These are phyloP conservation scores for Agarophyton chilense DNA, from an alignment of 23 red algal species.

Conservation along the genomic window DNA sequence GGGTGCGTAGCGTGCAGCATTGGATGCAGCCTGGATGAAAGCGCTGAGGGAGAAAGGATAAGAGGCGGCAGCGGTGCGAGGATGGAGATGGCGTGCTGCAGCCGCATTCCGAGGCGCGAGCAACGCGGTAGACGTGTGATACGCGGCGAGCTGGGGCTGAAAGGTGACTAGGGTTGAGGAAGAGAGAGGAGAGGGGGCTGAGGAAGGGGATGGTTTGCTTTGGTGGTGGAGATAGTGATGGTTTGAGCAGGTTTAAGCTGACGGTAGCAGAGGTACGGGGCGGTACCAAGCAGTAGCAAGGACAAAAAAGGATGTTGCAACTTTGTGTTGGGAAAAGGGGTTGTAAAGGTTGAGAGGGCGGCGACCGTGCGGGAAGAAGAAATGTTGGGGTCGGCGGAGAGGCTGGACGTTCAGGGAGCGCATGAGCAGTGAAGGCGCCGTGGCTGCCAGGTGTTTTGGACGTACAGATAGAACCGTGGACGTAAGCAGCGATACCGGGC, in stretches of 20 bases:
- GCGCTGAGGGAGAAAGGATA: background rate
- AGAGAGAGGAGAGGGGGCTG: background rate
- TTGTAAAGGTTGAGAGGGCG: background rate
- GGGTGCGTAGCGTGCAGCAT: constrained; percentile 3
- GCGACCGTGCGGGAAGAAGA: background rate
- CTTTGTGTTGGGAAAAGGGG: background rate
- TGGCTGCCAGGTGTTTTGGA: constrained; percentile 9
- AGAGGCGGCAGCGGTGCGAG: constrained; percentile 21
- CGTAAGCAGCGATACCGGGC: background rate
- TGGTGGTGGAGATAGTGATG: background rate
- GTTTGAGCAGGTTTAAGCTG: background rate
- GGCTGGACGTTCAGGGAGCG: background rate
- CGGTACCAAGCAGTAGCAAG: no score
- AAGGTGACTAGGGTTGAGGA: no score
- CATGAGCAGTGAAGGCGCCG: background rate
- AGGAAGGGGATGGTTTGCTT: background rate
- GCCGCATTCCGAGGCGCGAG: constrained; percentile 38
- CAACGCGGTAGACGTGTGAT: constrained; percentile 19
- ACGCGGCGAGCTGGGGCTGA: no score
- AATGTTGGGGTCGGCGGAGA: background rate
- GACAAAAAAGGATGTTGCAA: background rate
- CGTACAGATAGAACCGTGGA: background rate
- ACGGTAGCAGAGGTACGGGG: background rate
- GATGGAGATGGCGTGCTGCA: background rate
- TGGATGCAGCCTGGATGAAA: constrained; percentile 32